A percentile compares a stretch with the other conserved stretches of the same genome.
Conservation (phyloP, 208 protist genomes). For the Acanthamoeba castellanii region DNA sequence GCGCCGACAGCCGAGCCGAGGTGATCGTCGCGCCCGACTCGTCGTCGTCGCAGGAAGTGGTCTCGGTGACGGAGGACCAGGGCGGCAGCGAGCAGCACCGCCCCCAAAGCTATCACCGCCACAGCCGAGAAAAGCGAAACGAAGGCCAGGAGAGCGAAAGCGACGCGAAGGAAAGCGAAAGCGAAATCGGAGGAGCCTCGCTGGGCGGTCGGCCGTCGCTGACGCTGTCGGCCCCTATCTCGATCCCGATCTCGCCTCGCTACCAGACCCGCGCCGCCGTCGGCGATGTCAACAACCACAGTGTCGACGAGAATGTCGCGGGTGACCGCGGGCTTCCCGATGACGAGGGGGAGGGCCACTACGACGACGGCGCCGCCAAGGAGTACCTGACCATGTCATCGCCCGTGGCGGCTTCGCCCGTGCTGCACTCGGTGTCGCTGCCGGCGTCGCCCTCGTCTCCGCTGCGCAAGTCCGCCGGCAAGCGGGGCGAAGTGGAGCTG, state of each 20-base stretch:
- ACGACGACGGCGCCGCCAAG: neutral
- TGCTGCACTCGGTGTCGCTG: neutral
- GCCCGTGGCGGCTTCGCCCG: neutral
- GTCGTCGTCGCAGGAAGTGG: neutral
- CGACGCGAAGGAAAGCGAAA: neutral
- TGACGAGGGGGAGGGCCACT: too few species aligned
- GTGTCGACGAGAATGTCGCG: neutral
- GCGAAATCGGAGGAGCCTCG: neutral
- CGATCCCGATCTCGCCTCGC: neutral
- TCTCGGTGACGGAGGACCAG: neutral
- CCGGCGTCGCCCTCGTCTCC: neutral
- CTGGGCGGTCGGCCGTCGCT: neutral
- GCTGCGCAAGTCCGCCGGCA: neutral
- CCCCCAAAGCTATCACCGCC: neutral
- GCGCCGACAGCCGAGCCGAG: neutral
- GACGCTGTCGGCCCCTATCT: conserved; percentile 8
- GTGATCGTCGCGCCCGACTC: neutral
- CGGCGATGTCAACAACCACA: too few species aligned
- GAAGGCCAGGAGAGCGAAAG: neutral
- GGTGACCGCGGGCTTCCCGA: too few species aligned
- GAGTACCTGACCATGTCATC: neutral
- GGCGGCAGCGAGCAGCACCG: neutral
- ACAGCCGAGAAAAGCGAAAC: neutral
- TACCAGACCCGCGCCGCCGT: neutral
- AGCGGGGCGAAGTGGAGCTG: conserved; percentile 12